phyloP scores from a whole-genome alignment of 192 early-diverging fungal species.

The Coemansia sp. region DNA sequence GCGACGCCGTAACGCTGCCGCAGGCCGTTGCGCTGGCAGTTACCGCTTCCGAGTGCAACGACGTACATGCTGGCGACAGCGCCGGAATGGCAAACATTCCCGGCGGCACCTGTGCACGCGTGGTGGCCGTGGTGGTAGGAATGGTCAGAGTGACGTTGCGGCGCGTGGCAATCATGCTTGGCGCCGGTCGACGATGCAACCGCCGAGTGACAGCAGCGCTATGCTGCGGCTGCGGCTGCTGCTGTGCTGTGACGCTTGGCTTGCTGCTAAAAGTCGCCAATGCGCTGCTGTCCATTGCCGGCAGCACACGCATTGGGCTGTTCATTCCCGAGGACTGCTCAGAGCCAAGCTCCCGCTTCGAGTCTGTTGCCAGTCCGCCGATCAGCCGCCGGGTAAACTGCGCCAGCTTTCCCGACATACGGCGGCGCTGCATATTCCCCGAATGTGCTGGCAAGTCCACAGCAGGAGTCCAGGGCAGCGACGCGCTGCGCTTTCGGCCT shows the following conservation, averaged over 20 bases:
- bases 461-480: constrained; percentile 2
- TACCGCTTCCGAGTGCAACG: constrained; percentile 25
- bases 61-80: constrained; percentile 29
- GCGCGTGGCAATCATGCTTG: constrained; percentile 9
- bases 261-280: background rate
- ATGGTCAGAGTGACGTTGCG: constrained; percentile 24
- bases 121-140: constrained; percentile 11
- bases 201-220: background rate
- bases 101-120: constrained; percentile 1
- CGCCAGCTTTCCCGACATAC: constrained; percentile 21
- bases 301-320: too few relatives aligned
- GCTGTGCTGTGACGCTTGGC: background rate
- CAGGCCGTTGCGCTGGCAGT: constrained; percentile 24
- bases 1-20: constrained; percentile 26
- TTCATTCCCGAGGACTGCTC: background rate
- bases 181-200: constrained; percentile 4
- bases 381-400: constrained; percentile 30
- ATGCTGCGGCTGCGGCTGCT: background rate
- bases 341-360: background rate
- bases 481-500: too few relatives aligned
- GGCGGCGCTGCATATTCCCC: constrained; percentile 1
- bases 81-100: constrained; percentile 22
- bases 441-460: constrained; percentile 18
- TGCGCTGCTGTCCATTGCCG: too few relatives aligned
- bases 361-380: constrained; percentile 13